Evolutionary conservation across 768 basidiomycete species (phyloP).

Genomic region (Leucocoprinus leucothites): DNA sequence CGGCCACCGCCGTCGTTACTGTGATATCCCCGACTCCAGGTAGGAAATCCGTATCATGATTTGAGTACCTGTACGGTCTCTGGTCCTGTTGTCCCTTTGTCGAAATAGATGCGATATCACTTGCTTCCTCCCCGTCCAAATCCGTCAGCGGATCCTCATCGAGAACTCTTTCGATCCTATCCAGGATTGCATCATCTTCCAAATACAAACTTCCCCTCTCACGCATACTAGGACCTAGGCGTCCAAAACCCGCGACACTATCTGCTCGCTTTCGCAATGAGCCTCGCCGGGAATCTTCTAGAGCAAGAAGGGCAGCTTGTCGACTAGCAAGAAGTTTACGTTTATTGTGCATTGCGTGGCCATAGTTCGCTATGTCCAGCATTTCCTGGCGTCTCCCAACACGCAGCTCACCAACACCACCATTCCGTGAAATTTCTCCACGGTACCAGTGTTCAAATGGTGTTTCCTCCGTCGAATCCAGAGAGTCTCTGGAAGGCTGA

Average conservation of each 20-base stretch:
- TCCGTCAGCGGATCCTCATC: conserved; percentile 79
- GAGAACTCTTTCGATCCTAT: conserved; percentile 51
- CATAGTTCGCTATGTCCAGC: conserved; percentile 86
- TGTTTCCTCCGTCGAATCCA: conserved; percentile 50
- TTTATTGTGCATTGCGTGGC: conserved; percentile 49
- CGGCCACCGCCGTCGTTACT: conserved; percentile 18
- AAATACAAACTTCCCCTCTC: conserved; percentile 64
- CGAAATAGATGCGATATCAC: conserved; percentile 35
- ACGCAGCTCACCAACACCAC: conserved; percentile 82
- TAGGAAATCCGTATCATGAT: conserved; percentile 22
- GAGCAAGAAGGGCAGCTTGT: conserved; percentile 21
- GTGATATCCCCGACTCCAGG: conserved; percentile 22
- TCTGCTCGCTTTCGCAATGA: conserved; percentile 56
- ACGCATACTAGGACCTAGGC: conserved; percentile 44
- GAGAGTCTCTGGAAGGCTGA: conserved; percentile 59
- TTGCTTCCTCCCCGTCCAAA: conserved; percentile 51
- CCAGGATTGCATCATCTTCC: conserved; percentile 51
- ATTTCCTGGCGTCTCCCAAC: conserved; percentile 77
- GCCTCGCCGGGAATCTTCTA: conserved; percentile 22
- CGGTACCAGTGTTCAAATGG: conserved; percentile 92
- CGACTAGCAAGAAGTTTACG: conserved; percentile 24
- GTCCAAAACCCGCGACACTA: conserved; percentile 51
- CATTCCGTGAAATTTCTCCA: conserved; percentile 81
- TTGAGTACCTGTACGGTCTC: conserved; percentile 20
- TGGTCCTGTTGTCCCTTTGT: conserved; percentile 6